Evolutionary conservation across 1,284 basidiomycete species (phyloP), one percentile per base, ranked within the genome.

Genomic region (Rugosomyces carneus): DNA sequence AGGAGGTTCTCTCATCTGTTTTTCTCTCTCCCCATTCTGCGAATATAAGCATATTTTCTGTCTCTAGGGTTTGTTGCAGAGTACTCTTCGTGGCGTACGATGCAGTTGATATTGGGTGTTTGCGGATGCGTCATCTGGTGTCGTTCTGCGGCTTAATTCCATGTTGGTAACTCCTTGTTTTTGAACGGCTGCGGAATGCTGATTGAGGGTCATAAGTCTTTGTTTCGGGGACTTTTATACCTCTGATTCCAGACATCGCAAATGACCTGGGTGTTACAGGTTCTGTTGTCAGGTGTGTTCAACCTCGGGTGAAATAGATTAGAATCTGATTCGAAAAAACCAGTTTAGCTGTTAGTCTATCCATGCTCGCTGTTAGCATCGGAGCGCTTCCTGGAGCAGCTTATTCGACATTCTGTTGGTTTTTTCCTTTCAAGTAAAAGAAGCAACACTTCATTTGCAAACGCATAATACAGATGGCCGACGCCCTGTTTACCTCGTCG

Each of bases 71-170:
- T 68, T 15, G 62, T 68, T 0, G 66, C 78, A 0, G 64, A 78
- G 44, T 81, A 80, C 50, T 70, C 68, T 32, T 81, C 84, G 0
- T 91, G 89, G 89, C 73, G 86, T 1, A 58, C 73, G 1, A 79
- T 84, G 59, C 86, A 91, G 60, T 63, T 65, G 24, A 57, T 63
- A 0, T 50, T 88, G 1, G 76, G 73, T 1, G 56, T 69, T 0
- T 60, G 68, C 26, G 75, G 74, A 3, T 51, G 73, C 0, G 47
- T 75, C 2, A 69, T 73, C 0, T 81, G 15, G 75, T 80, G 0
- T 73, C 77, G 0, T 73, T 66, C 53, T 68, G 70, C 24, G 78
- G 73, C 16, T 39, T 57, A n/a, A 37, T 55, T 42, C 49, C 50
- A 34, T 39, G 55, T 57, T 16, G 38, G 54, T 42, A 18, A 23